Conservation (phyloP, 805 yeast genomes). For the Jamesozyma lodderae region DNA sequence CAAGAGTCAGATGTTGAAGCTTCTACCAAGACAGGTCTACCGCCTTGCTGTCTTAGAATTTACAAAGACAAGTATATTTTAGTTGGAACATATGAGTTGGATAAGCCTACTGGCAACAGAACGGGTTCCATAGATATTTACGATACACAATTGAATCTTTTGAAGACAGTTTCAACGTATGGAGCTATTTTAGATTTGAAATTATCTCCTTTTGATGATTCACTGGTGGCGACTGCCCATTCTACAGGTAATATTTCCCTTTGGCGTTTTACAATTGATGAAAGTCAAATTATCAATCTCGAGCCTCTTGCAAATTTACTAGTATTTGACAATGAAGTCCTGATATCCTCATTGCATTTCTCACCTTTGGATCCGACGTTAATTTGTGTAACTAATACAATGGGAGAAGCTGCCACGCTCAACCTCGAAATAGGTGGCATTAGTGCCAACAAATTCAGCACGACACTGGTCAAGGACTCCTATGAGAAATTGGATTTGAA, state of each 20-base stretch:
- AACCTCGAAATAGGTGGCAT: slow-evolving; percentile 10
- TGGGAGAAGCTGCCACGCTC: slow-evolving; percentile 45
- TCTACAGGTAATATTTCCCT: slow-evolving; percentile 66
- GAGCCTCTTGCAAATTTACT: slow-evolving; percentile 31
- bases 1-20: slow-evolving; percentile 14
- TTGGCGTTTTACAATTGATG: slow-evolving; percentile 39
- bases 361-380: slow-evolving; percentile 34
- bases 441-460: neutral
- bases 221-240: slow-evolving; percentile 53
- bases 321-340: slow-evolving; percentile 38
- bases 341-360: slow-evolving; percentile 60
- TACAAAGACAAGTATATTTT: slow-evolving; percentile 42
- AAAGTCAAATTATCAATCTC: slow-evolving; percentile 10
- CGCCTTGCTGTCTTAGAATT: slow-evolving; percentile 76
- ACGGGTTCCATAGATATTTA: slow-evolving; percentile 53
- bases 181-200: slow-evolving; percentile 76
- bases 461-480: slow-evolving; percentile 2
- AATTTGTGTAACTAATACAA: slow-evolving; percentile 54
- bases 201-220: slow-evolving; percentile 45
- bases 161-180: slow-evolving; percentile 31
- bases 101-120: slow-evolving; percentile 47
- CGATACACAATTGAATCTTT: slow-evolving; percentile 16
- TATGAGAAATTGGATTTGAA: slow-evolving; percentile 8
- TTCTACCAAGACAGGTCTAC: slow-evolving; percentile 41
- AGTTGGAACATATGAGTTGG: slow-evolving; percentile 75